Evolutionary conservation across 768 basidiomycete genomes (phyloP), one percentile per base, ranked within the genome.

Genomic region (Panaeolus cyanescens): DNA sequence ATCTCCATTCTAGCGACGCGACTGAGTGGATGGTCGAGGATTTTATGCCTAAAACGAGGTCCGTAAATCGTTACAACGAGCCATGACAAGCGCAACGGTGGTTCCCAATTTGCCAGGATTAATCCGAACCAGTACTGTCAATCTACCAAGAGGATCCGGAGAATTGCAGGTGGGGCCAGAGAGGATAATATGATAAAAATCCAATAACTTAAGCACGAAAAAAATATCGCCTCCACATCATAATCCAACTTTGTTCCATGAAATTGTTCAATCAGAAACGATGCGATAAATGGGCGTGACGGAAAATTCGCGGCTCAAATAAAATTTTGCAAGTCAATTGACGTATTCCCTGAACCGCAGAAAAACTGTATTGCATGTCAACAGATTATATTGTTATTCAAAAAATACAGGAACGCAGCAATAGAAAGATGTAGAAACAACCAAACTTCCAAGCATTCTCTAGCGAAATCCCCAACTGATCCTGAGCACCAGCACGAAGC

Each of bases 401-500:
- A 55, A 37, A 42, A 31, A 55, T 59, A 45, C 36, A 62, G 33
- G 25, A n/a, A 42, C 22, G 59, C 54, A 62, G 55, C 65, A 56
- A 56, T 40, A 58, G 39, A 37, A 54, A 61, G 19, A 72, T 80
- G 76, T 80, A 75, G 75, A 70, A 73, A 70, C 71, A 66, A 69
- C 66, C 72, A 64, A 59, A 65, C 62, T 70, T 61, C 62, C 53
- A 67, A 61, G 59, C 54, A 68, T 53, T 63, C 67, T 71, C 73
- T 77, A 62, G 68, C 71, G 64, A 64, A 64, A 61, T 65, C 67
- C 70, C 71, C 70, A 67, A 66, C 74, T 56, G 68, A 75, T 91
- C 89, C 85, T 91, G 89, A 82, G 89, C 80, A 71, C 83, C 89
- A 84, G 86, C 87, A 22, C 71, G 70, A 80, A 79, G 87, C 87